These are phyloP conservation scores for Sanguinoderma infundibulare DNA, from an alignment of 1,284 basidiomycete species.

Conservation along the genomic window DNA sequence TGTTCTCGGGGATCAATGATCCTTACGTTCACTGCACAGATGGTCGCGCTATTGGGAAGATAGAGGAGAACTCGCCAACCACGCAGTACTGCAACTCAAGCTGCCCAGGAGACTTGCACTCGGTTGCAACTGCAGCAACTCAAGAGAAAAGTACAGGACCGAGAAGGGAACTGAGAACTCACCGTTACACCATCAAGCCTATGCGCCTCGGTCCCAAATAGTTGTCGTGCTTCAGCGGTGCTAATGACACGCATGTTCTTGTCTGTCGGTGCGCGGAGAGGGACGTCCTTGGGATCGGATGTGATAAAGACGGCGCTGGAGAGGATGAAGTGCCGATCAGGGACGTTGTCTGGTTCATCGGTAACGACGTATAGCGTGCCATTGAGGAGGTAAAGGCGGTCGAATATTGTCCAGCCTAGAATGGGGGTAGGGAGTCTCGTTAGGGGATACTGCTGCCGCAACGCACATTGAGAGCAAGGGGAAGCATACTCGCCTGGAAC, in stretches of 20 bases:
- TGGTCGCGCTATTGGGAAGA: no score
- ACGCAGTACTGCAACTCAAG: no score
- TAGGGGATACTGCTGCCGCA: neutral
- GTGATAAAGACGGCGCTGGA: slow-evolving; percentile 57
- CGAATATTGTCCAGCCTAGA: slow-evolving; percentile 84
- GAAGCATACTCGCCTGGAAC: slow-evolving; percentile 53
- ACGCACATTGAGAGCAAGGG: neutral
- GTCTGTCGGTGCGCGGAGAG: slow-evolving; percentile 66
- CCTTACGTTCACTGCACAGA: no score
- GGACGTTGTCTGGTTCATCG: slow-evolving; percentile 56
- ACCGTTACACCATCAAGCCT: slow-evolving; percentile 73
- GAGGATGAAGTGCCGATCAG: slow-evolving; percentile 57
- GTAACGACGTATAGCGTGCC: slow-evolving; percentile 79
- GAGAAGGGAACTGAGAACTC: slow-evolving; percentile 36
- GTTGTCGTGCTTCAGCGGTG: slow-evolving; percentile 62
- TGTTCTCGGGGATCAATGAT: no score
- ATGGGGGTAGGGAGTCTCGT: neutral
- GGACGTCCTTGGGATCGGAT: slow-evolving; percentile 49
- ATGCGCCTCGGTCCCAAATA: slow-evolving; percentile 71
- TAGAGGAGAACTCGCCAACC: no score
- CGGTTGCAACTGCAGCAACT: no score
- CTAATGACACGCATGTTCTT: slow-evolving; percentile 79
- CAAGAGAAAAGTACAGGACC: no score
- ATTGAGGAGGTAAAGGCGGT: slow-evolving; percentile 76
- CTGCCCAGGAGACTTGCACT: no score